Evolutionary conservation across 163 green algal species (phyloP).

Genomic region (Scenedesmus sp.): DNA sequence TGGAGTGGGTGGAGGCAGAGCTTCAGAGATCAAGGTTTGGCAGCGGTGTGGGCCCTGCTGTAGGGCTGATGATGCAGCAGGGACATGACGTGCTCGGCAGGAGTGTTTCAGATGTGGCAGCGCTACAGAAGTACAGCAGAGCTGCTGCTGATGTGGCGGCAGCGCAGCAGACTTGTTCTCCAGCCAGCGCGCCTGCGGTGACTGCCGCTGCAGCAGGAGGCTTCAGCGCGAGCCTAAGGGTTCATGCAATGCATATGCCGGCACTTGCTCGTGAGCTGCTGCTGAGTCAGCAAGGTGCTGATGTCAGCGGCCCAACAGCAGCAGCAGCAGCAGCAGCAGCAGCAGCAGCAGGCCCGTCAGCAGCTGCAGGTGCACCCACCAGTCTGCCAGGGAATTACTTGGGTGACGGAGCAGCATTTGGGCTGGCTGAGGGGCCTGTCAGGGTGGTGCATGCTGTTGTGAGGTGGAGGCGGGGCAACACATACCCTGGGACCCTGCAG

Average conservation of each 20-base stretch:
- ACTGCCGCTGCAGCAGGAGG: not conserved
- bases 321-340: not conserved
- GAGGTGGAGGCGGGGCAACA: not conserved
- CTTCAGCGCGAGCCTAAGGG: not conserved
- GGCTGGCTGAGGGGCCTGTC: not conserved
- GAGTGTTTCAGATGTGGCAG: not conserved
- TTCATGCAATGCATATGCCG: not conserved
- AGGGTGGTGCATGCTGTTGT: not conserved
- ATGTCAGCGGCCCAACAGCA: not conserved
- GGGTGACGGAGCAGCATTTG: not conserved
- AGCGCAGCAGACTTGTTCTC: not conserved
- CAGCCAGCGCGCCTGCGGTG: not conserved
- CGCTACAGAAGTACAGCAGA: not conserved
- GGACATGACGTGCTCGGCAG: not conserved
- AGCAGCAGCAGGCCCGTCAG: not conserved
- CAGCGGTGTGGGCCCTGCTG: not conserved
- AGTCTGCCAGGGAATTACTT: not conserved
- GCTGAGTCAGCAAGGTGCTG: not conserved
- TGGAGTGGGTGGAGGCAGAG: not conserved
- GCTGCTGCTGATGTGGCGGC: not conserved
- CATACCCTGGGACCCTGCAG: not conserved
- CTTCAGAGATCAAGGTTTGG: not conserved
- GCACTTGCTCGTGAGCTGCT: not conserved
- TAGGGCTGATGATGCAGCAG: not conserved
- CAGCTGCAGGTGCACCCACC: not conserved